Base-by-base conservation (phyloP, 1,284 basidiomycete genomes). In the Tilletia indica region DNA sequence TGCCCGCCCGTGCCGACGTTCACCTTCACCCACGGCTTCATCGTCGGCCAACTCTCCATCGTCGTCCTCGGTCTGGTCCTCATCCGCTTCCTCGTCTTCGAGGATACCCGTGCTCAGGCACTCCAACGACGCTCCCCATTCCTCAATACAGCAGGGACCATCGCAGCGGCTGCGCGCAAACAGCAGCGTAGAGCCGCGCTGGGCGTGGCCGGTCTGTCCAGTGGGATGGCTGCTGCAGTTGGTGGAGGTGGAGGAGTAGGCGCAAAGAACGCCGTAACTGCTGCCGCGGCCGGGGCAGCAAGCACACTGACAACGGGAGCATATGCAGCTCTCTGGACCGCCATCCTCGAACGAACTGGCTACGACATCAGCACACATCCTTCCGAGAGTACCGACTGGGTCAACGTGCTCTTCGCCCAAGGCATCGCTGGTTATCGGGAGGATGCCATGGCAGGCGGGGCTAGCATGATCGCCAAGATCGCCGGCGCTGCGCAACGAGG, bases 391-490 rank as follows among this genome's bases (percentile, higher is more conserved):
- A 82, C 86, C 38, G 88, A 87, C 74, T 89, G 88, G 88, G 80
- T 89, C 63, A 89, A 89, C 77, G 87, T 88, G 48, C 83, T 89
- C 21, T 80, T 87, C 38, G 87, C 87, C 3, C 87, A 88, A 79
- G 86, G 87, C 48, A 80, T 85, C 38, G 76, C 78, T 14, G 82
- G 80, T 9, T 86, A 85, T 75, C 76, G 84, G 80, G 72, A 79
- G 85, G 72, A 82, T 83, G 73, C 83, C 73, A 63, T 83, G 79
- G 74, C 84, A 83, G 70, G 86, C 83, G 78, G 84, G 74, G 64
- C 85, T 83, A 66, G 85, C 84, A 79, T 85, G 21, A 83, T 48
- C n/a, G 31, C 61, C 16, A 12, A 64, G 61, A 64, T 39, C 39
- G 38, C 12, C 31, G 51, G 51, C 11, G 51, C 16, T 1, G 51